Percentiles rank a stretch among this genome's conserved stretches.
phyloP scores from a whole-genome alignment of 208 protist species.

The Herpetomonas samuelpessoai region DNA sequence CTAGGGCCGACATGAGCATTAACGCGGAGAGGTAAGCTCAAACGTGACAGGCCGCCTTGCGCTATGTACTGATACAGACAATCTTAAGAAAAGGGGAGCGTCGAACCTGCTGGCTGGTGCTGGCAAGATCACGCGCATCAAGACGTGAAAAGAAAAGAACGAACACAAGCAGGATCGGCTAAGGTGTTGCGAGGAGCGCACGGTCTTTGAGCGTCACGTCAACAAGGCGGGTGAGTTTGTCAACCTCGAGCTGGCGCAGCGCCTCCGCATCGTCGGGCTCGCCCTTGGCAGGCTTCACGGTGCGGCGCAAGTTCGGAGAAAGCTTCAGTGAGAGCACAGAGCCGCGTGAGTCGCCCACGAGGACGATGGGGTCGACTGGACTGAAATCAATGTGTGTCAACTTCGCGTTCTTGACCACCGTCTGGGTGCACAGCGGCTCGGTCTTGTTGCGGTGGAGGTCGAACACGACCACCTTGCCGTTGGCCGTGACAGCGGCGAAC shows the following conservation, averaged over 20 bases:
- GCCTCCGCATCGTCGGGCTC: slow-evolving; percentile 60
- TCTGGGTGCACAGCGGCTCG: slow-evolving; percentile 95
- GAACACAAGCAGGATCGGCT: too few species aligned
- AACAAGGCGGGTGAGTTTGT: slow-evolving; percentile 89
- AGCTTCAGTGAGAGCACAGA: slow-evolving; percentile 94
- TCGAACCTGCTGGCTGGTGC: too few species aligned
- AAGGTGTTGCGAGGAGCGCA: slow-evolving; percentile 51
- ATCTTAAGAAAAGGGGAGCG: too few species aligned
- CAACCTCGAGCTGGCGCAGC: slow-evolving; percentile 72
- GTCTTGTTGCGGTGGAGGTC: slow-evolving; percentile 95
- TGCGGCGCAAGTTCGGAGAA: slow-evolving; percentile 93
- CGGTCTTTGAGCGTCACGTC: slow-evolving; percentile 92
- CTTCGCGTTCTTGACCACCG: slow-evolving; percentile 96
- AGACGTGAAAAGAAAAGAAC: too few species aligned
- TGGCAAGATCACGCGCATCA: too few species aligned
- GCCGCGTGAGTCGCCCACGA: slow-evolving; percentile 96
- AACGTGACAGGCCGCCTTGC: too few species aligned
- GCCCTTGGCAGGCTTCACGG: slow-evolving; percentile 75
- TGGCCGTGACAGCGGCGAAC: slow-evolving; percentile 95
- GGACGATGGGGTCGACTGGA: slow-evolving; percentile 86
- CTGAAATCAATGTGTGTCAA: slow-evolving; percentile 97
- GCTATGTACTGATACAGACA: too few species aligned
- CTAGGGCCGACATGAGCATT: too few species aligned
- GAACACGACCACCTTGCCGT: slow-evolving; percentile 94
- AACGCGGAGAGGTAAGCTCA: too few species aligned